Base-by-base conservation (phyloP, 192 early-diverging fungal species). In the Pilobolus umbonatus region DNA sequence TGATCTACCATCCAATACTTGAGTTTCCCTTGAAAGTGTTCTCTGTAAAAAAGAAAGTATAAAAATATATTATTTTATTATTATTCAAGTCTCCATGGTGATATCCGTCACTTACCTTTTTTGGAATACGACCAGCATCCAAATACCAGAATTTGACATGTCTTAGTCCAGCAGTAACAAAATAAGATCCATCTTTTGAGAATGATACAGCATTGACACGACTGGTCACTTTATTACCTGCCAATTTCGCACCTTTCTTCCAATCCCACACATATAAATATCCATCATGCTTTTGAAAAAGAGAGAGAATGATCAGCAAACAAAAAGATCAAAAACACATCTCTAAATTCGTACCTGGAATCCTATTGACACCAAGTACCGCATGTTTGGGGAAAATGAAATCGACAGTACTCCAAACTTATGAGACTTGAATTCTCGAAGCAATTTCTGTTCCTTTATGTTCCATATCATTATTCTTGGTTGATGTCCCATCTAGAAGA, bases 131-230 rank as follows among this genome's bases (percentile, higher is more conserved):
- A 49, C 45, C 70, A 14, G 66, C 43, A 57, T 86, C 80, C 30
- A 93, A 65, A 42, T 83, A 79, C 90, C 90, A 93, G 68, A 85
- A 91, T 56, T 89, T 91, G 57, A 90, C 71, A 63, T 92, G 90
- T 3, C 86, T 65, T 42, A 85, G 52, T 6, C 90, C 90, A 28
- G 80, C 87, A 8, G 90, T 93, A 59, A 90, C 81, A 73, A 93
- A 89, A 49, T 76, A 87, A 1, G 68, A 60, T 0, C 88, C 82
- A 39, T 79, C 74, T 29, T 72, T 62, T 36, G 83, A 80, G 62
- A 89, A 92, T 7, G 79, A 75, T 7, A 89, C 40, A 5, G 81
- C 70, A 45, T 85, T 73, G 21, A 84, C 80, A 34, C 76, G 85
- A 10, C 75, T 80, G 15, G 80, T 90, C 26, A 88, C 74, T 50